Percentiles rank a stretch among this genome's conserved stretches.
These are phyloP conservation scores for Nemania diffusa DNA, from an alignment of 2,329 filamentous ascomycete species.

Conservation along the genomic window DNA sequence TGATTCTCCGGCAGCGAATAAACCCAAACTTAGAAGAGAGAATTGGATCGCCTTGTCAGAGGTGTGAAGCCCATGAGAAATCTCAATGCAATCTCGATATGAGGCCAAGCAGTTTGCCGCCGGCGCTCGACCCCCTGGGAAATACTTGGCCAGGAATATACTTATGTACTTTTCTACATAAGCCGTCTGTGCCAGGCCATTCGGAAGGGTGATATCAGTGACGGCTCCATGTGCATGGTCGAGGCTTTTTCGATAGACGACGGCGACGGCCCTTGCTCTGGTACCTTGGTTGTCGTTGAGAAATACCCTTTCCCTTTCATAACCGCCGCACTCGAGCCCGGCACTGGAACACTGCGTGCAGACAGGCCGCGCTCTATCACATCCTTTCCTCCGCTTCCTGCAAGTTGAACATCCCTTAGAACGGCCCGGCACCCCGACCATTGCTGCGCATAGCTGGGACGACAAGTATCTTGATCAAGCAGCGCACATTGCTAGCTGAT, in stretches of 20 bases:
- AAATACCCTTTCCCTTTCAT: conserved; percentile 34
- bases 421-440: conserved; percentile 39
- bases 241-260: conserved; percentile 29
- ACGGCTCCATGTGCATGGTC: background rate
- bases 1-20: conserved; percentile 30
- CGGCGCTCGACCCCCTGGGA: conserved; percentile 18
- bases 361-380: conserved; percentile 28
- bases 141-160: conserved; percentile 33
- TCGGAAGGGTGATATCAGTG: conserved; percentile 22
- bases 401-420: conserved; percentile 39
- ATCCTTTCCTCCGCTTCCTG: conserved; percentile 36
- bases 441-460: background rate
- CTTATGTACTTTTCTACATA: conserved; percentile 37
- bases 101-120: background rate
- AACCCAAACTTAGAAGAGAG: conserved; percentile 30
- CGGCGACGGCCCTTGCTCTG: conserved; percentile 12
- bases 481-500: background rate
- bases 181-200: conserved; percentile 26
- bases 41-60: conserved; percentile 28
- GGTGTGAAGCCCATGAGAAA: conserved; percentile 30
- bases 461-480: background rate
- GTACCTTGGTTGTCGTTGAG: conserved; percentile 33
- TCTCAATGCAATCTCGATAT: conserved; percentile 31
- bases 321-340: conserved; percentile 36
- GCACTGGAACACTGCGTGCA: conserved; percentile 34